A percentile compares a stretch with the other conserved stretches of the same genome.
phyloP scores from a whole-genome alignment of 164 flowering plant species.

The Vitis cinerea region DNA sequence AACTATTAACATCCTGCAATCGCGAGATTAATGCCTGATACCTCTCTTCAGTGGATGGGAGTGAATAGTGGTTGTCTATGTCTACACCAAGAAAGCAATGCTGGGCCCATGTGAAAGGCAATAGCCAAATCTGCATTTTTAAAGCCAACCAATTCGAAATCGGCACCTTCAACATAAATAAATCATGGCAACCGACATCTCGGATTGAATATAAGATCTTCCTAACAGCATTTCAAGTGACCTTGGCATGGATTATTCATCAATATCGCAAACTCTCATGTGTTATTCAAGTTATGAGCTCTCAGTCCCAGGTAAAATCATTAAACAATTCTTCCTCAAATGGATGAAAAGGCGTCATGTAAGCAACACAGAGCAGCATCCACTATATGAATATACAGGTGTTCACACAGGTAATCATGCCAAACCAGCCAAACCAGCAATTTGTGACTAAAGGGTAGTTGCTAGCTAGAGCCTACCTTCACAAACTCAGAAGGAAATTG shows the following conservation, averaged over 20 bases:
- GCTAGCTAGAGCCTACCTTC: too few species aligned
- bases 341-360: not conserved
- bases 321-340: conserved; percentile 7
- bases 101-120: conserved; percentile 80
- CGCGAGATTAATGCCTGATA: conserved; percentile 71
- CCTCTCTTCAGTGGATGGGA: conserved; percentile 75
- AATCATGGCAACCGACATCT: conserved; percentile 87
- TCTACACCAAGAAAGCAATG: conserved; percentile 93
- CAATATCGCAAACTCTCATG: conserved; percentile 37
- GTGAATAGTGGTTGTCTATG: conserved; percentile 73
- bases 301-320: conserved; percentile 28
- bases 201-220: conserved; percentile 55
- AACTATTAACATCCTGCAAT: conserved; percentile 78
- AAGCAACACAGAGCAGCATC: conserved; percentile 4
- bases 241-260: conserved; percentile 56
- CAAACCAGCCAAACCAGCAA: not conserved
- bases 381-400: not conserved
- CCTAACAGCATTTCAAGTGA: conserved; percentile 51
- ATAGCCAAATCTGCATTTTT: conserved; percentile 99
- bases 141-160: conserved; percentile 99
- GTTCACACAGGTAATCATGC: conserved; percentile 1
- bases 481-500: too few species aligned
- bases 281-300: conserved; percentile 28
- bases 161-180: conserved; percentile 82
- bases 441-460: too few species aligned